A percentile compares a stretch with the other conserved stretches of the same genome.
These are phyloP conservation scores for Colletotrichum sp. DNA, from an alignment of 2,329 filamentous ascomycete genomes.

Conservation along the genomic window DNA sequence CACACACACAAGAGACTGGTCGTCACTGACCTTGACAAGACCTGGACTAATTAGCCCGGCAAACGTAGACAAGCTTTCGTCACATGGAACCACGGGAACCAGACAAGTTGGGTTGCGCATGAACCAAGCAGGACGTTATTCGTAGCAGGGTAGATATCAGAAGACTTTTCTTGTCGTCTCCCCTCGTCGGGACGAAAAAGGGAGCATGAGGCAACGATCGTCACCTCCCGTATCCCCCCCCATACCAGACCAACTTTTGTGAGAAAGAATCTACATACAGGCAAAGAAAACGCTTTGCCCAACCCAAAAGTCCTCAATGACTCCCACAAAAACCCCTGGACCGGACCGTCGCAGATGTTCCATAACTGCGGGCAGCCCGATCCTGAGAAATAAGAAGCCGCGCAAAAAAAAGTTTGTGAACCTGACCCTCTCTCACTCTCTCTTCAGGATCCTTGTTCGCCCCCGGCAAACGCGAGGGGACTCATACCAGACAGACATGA, in stretches of 20 bases:
- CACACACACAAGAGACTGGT: background rate
- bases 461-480: background rate
- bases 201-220: background rate
- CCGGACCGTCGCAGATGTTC: background rate
- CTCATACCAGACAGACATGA: background rate
- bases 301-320: background rate
- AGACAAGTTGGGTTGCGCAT: background rate
- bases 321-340: background rate
- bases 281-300: background rate
- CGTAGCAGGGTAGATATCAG: background rate
- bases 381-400: background rate
- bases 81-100: background rate
- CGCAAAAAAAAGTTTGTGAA: background rate
- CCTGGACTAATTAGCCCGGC: background rate
- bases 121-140: background rate
- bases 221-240: background rate
- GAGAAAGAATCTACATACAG: constrained; percentile 1
- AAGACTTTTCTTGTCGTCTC: background rate
- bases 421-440: background rate
- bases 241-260: background rate
- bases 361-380: background rate
- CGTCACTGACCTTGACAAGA: background rate
- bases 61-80: background rate
- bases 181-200: background rate
- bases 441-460: background rate